Base-by-base conservation (phyloP, 1,139 yeast species). In the Geotrichum siamense region DNA sequence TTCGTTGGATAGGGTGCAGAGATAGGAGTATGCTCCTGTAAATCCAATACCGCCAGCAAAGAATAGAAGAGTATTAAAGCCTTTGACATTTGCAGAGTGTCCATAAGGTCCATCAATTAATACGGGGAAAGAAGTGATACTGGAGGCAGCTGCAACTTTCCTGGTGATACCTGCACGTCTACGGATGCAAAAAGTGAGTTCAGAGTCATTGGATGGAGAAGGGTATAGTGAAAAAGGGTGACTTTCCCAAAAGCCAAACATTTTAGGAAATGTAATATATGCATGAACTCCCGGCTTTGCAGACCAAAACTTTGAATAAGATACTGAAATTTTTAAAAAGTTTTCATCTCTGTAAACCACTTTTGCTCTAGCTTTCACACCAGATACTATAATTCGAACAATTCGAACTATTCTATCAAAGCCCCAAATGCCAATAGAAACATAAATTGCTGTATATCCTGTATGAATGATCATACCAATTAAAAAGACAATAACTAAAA, bases 21-120 rank as follows among this genome's bases (percentile, higher is more conserved):
- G n/a, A 34, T 55, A 50, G 10, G 59, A 44, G 59, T 59, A 53
- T 15, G 47, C 48, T 3, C 78, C 76, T 1, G 89, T 79, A 45
- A 81, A 67, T 56, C 89, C 89, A 51, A 78, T 79, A 45, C 85
- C 85, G 51, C 83, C 79, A 2, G 77, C 74, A 43, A 79, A 51
- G 43, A 79, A 64, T 12, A 78, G 58, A 8, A 69, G 59, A 35
- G 70, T 71, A 45, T 76, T 75, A 55, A 71, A 78, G 45, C 70
- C 69, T 44, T 67, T 66, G 43, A 75, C 43, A 60, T 81, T 70
- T 50, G 74, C 53, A 52, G 64, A 52, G 53, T 63, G 60, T 55
- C 81, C 77, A 53, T 77, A 78, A 0, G 81, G 80, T 0, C 82
- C 82, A 50, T 78, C 82, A 45, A 69, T 48, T 48, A 65, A 64